A percentile compares a stretch with the other conserved stretches of the same genome.
These are phyloP conservation scores for Tetrahymena borealis DNA, from an alignment of 73 alveolate species.

Conservation along the genomic window DNA sequence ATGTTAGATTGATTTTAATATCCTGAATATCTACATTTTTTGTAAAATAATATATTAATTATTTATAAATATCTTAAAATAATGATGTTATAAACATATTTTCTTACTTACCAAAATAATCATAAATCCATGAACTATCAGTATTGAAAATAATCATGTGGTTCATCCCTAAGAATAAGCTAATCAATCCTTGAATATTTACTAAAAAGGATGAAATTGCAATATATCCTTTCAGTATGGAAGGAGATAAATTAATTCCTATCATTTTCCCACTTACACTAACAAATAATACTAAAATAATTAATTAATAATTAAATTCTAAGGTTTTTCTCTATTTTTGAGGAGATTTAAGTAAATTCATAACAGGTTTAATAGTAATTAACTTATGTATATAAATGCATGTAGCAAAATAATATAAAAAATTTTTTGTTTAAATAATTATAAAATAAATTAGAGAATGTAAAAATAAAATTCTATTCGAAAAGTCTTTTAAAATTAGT, in stretches of 20 bases:
- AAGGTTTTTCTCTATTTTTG: too few relatives aligned
- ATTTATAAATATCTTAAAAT: neutral
- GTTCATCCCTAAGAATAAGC: neutral
- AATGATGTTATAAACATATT: too few relatives aligned
- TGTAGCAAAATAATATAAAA: too few relatives aligned
- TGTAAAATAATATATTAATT: neutral
- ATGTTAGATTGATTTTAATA: neutral
- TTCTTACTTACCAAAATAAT: neutral
- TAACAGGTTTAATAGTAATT: too few relatives aligned
- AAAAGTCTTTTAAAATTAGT: too few relatives aligned
- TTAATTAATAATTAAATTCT: too few relatives aligned
- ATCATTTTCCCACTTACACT: neutral
- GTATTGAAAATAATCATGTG: neutral
- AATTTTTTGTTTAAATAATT: too few relatives aligned
- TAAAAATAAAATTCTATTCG: too few relatives aligned
- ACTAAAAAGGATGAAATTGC: neutral
- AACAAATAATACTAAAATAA: neutral
- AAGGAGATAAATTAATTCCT: neutral
- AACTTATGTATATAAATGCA: too few relatives aligned
- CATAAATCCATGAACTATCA: neutral
- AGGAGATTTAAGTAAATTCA: too few relatives aligned
- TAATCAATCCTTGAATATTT: neutral
- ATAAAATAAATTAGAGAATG: too few relatives aligned
- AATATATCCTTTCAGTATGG: neutral
- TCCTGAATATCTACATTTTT: neutral